Percentiles rank a stretch among this genome's conserved stretches.
These are phyloP conservation scores for Candida hispaniensis DNA, from an alignment of 805 yeast genomes.

Conservation along the genomic window DNA sequence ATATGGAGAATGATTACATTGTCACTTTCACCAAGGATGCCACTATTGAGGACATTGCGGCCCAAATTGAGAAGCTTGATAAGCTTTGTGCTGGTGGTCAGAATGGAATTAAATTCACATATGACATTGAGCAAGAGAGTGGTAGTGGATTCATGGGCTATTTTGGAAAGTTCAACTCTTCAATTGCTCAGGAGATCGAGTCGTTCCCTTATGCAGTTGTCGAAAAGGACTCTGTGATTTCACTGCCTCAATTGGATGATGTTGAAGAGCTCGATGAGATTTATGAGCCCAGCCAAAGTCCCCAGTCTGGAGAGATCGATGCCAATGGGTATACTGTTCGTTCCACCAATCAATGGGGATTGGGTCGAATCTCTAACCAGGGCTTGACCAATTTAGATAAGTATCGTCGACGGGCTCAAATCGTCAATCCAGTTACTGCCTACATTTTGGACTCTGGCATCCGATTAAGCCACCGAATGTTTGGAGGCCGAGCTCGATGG, in stretches of 20 bases:
- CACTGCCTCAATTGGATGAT: too few species aligned
- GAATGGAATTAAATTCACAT: slow-evolving; percentile 8
- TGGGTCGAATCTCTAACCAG: slow-evolving; percentile 61
- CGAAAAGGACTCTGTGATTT: slow-evolving; percentile 64
- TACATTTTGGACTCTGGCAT: slow-evolving; percentile 89
- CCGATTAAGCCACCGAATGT: slow-evolving; percentile 61
- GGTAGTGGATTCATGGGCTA: slow-evolving; percentile 9
- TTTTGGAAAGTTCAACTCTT: slow-evolving; percentile 11
- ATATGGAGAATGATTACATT: slow-evolving; percentile 4
- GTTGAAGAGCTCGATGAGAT: too few species aligned
- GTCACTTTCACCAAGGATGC: slow-evolving; percentile 2
- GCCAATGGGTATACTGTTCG: slow-evolving; percentile 34
- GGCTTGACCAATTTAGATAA: too few species aligned
- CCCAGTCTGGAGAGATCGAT: too few species aligned
- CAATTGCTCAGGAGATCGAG: slow-evolving; percentile 9
- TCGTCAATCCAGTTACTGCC: slow-evolving; percentile 40
- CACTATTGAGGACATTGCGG: slow-evolving; percentile 5
- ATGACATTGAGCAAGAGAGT: slow-evolving; percentile 1
- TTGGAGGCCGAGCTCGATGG: slow-evolving; percentile 77
- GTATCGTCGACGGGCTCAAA: slow-evolving; percentile 11
- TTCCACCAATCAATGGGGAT: slow-evolving; percentile 89
- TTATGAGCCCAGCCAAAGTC: too few species aligned
- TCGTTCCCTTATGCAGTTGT: slow-evolving; percentile 28
- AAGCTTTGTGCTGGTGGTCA: slow-evolving; percentile 2
- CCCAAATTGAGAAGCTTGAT: slow-evolving; percentile 9